These are phyloP conservation scores for Saprolegnia diclina DNA, from an alignment of 352 stramenopile species.

Conservation along the genomic window DNA sequence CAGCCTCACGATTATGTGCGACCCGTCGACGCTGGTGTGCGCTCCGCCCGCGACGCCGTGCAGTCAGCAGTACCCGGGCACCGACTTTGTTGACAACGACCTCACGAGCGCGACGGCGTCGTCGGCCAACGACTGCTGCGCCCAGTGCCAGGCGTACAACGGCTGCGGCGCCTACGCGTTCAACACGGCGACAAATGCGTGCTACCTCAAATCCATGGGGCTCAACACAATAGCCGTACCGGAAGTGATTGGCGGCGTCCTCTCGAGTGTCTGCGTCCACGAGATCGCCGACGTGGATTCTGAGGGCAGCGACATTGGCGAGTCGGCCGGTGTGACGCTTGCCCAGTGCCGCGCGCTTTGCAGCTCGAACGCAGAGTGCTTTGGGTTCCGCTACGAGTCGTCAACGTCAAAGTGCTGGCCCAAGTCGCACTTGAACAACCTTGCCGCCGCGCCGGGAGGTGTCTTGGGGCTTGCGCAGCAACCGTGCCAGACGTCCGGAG, in stretches of 20 bases:
- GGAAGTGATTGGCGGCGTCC: not conserved
- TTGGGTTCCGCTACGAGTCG: not conserved
- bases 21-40: not conserved
- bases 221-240: not conserved
- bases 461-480: not conserved
- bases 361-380: not conserved
- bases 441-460: not conserved
- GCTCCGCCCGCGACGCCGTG: not conserved
- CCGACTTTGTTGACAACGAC: conserved; percentile 11
- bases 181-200: not conserved
- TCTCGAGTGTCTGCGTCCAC: not conserved
- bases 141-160: not conserved
- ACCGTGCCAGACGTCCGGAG: not conserved
- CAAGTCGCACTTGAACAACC: not conserved
- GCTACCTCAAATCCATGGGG: not conserved
- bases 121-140: conserved; percentile 1
- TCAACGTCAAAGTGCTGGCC: not conserved
- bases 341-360: not conserved
- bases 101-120: not conserved
- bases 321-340: not conserved
- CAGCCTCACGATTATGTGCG: not conserved
- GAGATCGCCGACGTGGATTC: not conserved
- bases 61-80: not conserved
- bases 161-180: conserved; percentile 7
- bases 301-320: not conserved